Evolutionary conservation across 139 green algal species (phyloP).

Genomic region (Yamagishiella unicocca): DNA sequence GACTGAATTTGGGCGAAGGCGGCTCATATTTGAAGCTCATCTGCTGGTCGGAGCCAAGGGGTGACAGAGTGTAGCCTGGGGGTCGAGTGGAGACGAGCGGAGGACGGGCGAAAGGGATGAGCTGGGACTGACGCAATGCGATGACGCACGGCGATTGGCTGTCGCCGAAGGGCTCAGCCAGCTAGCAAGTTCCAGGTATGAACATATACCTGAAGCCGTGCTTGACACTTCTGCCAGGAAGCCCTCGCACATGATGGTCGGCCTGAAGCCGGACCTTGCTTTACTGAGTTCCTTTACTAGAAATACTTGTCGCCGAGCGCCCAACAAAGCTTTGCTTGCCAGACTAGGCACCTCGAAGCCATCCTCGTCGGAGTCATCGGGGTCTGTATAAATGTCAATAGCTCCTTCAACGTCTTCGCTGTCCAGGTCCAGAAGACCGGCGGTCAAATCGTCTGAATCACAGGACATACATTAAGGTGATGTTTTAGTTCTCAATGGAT

Average conservation of each 20-base stretch:
- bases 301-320: background rate
- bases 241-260: slow-evolving; percentile 36
- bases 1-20: slow-evolving; percentile 54
- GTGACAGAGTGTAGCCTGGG: background rate
- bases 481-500: no score
- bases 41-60: slow-evolving; percentile 13
- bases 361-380: background rate
- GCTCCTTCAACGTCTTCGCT: background rate
- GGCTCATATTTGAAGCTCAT: slow-evolving; percentile 59
- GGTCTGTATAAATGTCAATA: background rate
- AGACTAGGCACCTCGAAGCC: background rate
- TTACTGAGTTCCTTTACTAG: background rate
- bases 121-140: no score
- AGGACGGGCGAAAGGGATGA: no score
- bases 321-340: background rate
- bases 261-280: background rate
- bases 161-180: no score
- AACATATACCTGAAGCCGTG: slow-evolving; percentile 3
- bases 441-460: no score
- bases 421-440: background rate
- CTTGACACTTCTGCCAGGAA: slow-evolving; percentile 3
- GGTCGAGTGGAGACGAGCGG: background rate
- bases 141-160: no score
- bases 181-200: no score
- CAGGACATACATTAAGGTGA: no score